Evolutionary conservation across 1,139 yeast genomes (phyloP).

Genomic region (Scheffersomyces illinoinensis): DNA sequence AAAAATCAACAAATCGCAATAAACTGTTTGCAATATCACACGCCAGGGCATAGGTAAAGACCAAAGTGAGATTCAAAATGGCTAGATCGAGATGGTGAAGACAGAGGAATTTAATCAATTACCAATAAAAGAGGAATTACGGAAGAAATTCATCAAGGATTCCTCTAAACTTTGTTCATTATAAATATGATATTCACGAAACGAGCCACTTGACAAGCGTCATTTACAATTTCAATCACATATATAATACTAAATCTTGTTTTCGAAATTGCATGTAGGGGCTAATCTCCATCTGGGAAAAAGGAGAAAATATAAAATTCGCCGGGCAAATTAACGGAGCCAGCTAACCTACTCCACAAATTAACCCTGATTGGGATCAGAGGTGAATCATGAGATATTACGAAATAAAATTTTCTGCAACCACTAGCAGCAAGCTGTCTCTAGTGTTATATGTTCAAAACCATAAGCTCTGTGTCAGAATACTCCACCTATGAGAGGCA

Average conservation of each 20-base stretch:
- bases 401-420: not conserved
- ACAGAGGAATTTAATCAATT: not conserved
- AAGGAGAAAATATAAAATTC: not conserved
- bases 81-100: too few relatives aligned
- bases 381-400: not conserved
- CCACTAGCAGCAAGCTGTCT: not conserved
- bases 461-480: not conserved
- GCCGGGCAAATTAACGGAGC: not conserved
- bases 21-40: too few relatives aligned
- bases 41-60: too few relatives aligned
- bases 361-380: not conserved
- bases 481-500: not conserved
- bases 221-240: too few relatives aligned
- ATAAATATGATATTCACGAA: not conserved
- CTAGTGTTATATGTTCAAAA: not conserved
- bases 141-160: too few relatives aligned
- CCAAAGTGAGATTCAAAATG: too few relatives aligned
- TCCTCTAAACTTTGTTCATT: not conserved
- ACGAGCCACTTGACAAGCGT: not conserved
- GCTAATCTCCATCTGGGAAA: not conserved
- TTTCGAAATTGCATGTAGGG: not conserved
- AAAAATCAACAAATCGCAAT: too few relatives aligned
- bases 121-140: not conserved
- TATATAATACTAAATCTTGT: too few relatives aligned
- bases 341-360: not conserved